Evolutionary conservation across 768 basidiomycete genomes (phyloP).

Genomic region (Auriscalpium orientale): DNA sequence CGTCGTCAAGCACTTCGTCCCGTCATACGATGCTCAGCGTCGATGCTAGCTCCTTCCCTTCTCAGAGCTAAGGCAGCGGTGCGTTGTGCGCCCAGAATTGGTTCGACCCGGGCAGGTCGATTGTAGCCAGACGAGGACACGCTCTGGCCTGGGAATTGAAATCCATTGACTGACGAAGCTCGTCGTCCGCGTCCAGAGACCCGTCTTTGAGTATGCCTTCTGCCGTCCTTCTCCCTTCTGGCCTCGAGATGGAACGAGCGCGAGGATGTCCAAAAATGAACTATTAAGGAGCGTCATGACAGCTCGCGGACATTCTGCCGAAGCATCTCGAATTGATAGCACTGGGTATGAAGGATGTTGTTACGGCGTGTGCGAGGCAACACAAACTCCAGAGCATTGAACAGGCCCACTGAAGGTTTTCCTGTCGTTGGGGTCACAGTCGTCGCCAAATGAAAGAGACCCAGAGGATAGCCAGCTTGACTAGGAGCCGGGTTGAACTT

Average conservation of each 20-base stretch:
- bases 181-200: constrained; percentile 41
- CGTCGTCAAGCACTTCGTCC: constrained; percentile 90
- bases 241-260: constrained; percentile 85
- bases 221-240: constrained; percentile 84
- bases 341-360: constrained; percentile 82
- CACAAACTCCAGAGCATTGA: constrained; percentile 90
- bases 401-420: constrained; percentile 98
- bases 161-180: constrained; percentile 34
- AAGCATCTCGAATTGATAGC: constrained; percentile 87
- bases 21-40: constrained; percentile 63
- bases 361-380: constrained; percentile 81
- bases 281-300: constrained; percentile 95
- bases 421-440: constrained; percentile 92
- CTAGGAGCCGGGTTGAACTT: constrained; percentile 80
- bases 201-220: constrained; percentile 46
- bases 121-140: constrained; percentile 35
- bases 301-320: constrained; percentile 88
- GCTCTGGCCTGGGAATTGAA: constrained; percentile 27
- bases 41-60: constrained; percentile 46
- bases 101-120: constrained; percentile 65
- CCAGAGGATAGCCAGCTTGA: constrained; percentile 93
- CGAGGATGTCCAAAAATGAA: constrained; percentile 95
- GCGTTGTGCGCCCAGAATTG: constrained; percentile 65
- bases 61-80: constrained; percentile 60
- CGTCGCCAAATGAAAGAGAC: constrained; percentile 97